Evolutionary conservation across 73 alveolate genomes (phyloP), one percentile per base, ranked within the genome.

Genomic region (Diophrys sp.): DNA sequence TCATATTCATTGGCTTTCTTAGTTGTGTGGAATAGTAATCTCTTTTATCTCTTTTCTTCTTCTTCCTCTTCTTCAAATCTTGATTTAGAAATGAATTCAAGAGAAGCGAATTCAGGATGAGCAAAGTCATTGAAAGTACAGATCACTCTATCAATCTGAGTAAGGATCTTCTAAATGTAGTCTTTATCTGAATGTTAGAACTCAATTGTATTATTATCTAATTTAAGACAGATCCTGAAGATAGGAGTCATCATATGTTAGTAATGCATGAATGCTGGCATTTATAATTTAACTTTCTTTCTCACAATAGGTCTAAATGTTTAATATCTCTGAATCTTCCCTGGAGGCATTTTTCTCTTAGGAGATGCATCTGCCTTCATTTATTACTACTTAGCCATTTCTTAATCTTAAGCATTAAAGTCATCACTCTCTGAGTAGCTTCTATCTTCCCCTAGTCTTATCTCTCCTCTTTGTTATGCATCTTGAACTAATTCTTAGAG

Each of bases 61-160:
- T 85, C 92, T 32, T 78, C 79, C 56, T 85, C 88, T 29, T 71
- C 85, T 23, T 78, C 88, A 68, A 79, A 85, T 67, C 79, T 74
- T 44, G 53, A 27, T 31, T 71, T 57, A 31, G 92, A 55, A n/a
- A 85, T 79, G 29, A 85, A 56, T 54, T 71, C 54, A 23, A 85
- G 75, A 30, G 70, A 71, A 8, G 82, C 88, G 67, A 85, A 85
- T 56, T 85, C 92, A 8, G 92, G 92, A 27, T 87, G 56, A 23
- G 68, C 69, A 31, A 83, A 54, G 33, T 53, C 62, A 79, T 85
- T 85, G 67, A 54, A 79, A 1, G 85, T 71, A 66, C 33, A 33
- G 44, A 84, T 77, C 1, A 76, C 56, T 29, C 79, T 54, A 32
- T 33, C 56, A 26, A 84, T 25, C 14, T 29, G 66, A 14, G 67